These are phyloP conservation scores for Colletotrichum agaves DNA, from an alignment of 2,329 filamentous ascomycete genomes.

Conservation along the genomic window DNA sequence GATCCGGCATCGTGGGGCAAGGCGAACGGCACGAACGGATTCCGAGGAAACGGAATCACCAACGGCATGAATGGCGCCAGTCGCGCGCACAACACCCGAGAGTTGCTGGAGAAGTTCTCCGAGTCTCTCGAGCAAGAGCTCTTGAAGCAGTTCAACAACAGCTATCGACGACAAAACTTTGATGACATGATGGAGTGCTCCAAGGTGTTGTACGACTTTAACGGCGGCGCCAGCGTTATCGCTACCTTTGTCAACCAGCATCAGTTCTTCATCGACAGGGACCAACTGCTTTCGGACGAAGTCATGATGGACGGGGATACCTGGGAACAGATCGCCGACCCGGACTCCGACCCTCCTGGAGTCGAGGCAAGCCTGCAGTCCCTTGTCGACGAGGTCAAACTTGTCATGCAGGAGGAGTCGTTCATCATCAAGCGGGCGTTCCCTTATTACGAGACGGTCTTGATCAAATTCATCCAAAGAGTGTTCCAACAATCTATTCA, in stretches of 20 bases:
- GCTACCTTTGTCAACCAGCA: constrained; percentile 98
- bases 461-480: constrained; percentile 92
- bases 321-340: constrained; percentile 94
- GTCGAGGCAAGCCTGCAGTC: constrained; percentile 94
- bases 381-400: constrained; percentile 90
- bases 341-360: constrained; percentile 89
- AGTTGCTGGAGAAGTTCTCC: constrained; percentile 95
- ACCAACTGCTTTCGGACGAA: constrained; percentile 90
- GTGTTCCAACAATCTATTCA: constrained; percentile 99
- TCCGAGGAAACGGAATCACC: constrained; percentile 58
- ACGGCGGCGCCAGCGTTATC: constrained; percentile 93
- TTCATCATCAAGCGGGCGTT: constrained; percentile 97
- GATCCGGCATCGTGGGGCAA: constrained; percentile 80
- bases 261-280: constrained; percentile 98
- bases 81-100: constrained; percentile 74
- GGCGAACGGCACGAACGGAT: constrained; percentile 66
- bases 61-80: constrained; percentile 58
- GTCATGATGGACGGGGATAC: constrained; percentile 78
- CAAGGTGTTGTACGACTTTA: constrained; percentile 93
- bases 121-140: constrained; percentile 96
- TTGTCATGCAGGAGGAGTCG: constrained; percentile 96
- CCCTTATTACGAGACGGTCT: constrained; percentile 93
- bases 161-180: constrained; percentile 94
- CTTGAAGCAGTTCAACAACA: constrained; percentile 95
- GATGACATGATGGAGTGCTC: constrained; percentile 99